Evolutionary conservation across 2,329 filamentous ascomycete species (phyloP), one percentile per base, ranked within the genome.

Genomic region (Cytospora chrysosperma): DNA sequence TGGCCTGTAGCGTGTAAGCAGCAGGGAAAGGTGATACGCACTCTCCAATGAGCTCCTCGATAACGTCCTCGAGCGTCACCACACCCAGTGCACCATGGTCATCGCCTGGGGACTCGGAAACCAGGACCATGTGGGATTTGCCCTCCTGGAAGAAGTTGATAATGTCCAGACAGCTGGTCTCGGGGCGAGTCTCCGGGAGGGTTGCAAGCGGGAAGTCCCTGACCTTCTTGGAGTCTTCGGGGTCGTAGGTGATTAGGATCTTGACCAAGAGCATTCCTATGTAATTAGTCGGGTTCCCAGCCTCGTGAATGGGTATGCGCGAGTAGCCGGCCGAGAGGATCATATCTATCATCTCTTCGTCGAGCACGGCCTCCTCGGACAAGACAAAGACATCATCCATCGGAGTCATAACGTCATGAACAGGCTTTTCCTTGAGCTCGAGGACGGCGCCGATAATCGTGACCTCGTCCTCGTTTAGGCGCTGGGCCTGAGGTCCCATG

Each of bases 81-180:
- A 99, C 95, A 62, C 95, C 95, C 15, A 97, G 81, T 7, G 93
- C 93, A 53, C 95, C 95, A 71, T 91, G 88, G 71, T 96, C 89
- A 68, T 96, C 92, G n/a, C 94, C 93, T 1, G 95, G 95, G 34
- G 77, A 83, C 71, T 97, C 91, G 0, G 94, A 97, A 10, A 98
- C 95, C 30, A 99, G 81, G 0, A 98, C 94, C 93, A 99, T 97
- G 76, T 99, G 95, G 1, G 93, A 97, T 75, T 99, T 99, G 71
- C 95, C 95, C 80, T 99, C 95, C 76, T 99, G 95, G 80, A 99
- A 99, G 77, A 97, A 99, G 79, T 99, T 99, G 78, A 99, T 92
- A 71, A 99, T 98, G 75, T 99, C 95, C 62, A 99, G 79, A 74
- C 95, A 99, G 78, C 93, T 97, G 0, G 95, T 99, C 73, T 97